Percentiles rank a stretch among this genome's conserved stretches.
Evolutionary conservation across 2,329 filamentous ascomycete genomes (phyloP).

Genomic region (Aspergillus neotritici): DNA sequence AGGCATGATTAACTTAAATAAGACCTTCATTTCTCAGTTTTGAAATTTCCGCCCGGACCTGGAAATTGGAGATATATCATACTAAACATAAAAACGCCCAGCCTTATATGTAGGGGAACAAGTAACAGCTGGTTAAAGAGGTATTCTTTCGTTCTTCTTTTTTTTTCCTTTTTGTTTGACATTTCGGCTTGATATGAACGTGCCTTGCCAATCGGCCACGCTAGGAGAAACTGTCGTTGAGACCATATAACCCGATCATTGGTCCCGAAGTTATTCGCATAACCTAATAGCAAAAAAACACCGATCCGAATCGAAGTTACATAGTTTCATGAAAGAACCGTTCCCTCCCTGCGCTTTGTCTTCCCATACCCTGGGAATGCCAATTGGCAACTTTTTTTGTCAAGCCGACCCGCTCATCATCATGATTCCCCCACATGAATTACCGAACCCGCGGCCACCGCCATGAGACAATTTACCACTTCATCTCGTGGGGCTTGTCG

Average conservation of each 20-base stretch:
- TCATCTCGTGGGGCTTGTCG: slow-evolving; percentile 99
- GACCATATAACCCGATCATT: slow-evolving; percentile 28
- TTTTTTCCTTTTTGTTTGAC: slow-evolving; percentile 32
- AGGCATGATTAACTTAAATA: slow-evolving; percentile 8
- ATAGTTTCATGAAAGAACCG: slow-evolving; percentile 35
- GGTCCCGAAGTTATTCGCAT: slow-evolving; percentile 25
- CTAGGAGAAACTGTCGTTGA: slow-evolving; percentile 24
- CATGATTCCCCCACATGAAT: slow-evolving; percentile 35
- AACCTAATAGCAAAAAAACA: slow-evolving; percentile 31
- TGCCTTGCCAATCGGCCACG: slow-evolving; percentile 30
- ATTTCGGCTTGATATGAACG: slow-evolving; percentile 29
- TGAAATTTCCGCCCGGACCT: slow-evolving; percentile 29
- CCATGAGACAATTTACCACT: slow-evolving; percentile 66
- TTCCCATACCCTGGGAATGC: slow-evolving; percentile 23
- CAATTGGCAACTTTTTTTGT: slow-evolving; percentile 28
- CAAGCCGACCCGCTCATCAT: slow-evolving; percentile 34
- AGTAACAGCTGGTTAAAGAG: slow-evolving; percentile 26
- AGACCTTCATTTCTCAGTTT: slow-evolving; percentile 23
- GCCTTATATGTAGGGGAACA: slow-evolving; percentile 17
- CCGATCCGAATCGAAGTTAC: slow-evolving; percentile 37
- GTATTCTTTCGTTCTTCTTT: slow-evolving; percentile 34
- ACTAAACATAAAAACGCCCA: slow-evolving; percentile 31
- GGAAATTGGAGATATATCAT: slow-evolving; percentile 30
- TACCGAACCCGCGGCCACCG: slow-evolving; percentile 38
- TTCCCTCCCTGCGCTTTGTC: slow-evolving; percentile 26